Evolutionary conservation across 768 basidiomycete genomes (phyloP).

Genomic region (Hygrocybe coccinea): DNA sequence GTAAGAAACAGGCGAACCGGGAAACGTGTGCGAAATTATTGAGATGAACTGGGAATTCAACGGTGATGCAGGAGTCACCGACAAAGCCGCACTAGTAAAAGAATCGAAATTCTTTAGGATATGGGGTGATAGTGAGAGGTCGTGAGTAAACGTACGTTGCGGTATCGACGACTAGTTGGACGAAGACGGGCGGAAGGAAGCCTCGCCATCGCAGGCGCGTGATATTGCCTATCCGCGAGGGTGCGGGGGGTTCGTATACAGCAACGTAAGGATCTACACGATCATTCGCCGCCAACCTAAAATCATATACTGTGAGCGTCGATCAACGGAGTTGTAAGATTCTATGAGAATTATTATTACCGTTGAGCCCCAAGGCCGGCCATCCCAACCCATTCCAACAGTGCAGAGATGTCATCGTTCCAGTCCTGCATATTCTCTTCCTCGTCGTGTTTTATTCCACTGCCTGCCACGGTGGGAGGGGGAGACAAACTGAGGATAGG

Average conservation of each 20-base stretch:
- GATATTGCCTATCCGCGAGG: slow-evolving; percentile 41
- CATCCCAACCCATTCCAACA: slow-evolving; percentile 77
- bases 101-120: not conserved
- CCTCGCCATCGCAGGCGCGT: slow-evolving; percentile 60
- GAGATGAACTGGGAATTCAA: slow-evolving; percentile 1
- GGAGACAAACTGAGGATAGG: slow-evolving; percentile 34
- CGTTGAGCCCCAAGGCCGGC: slow-evolving; percentile 61
- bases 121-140: not conserved
- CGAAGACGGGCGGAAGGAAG: slow-evolving; percentile 47
- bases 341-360: slow-evolving; percentile 30
- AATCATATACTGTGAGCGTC: not conserved
- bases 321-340: slow-evolving; percentile 1
- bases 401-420: slow-evolving; percentile 36
- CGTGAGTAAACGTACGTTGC: not conserved
- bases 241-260: slow-evolving; percentile 53
- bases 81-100: no score
- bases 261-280: slow-evolving; percentile 66
- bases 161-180: slow-evolving; percentile 39
- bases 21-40: slow-evolving; percentile 5
- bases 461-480: slow-evolving; percentile 17
- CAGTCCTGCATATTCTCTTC: slow-evolving; percentile 47
- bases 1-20: slow-evolving; percentile 7
- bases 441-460: slow-evolving; percentile 2
- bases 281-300: slow-evolving; percentile 57
- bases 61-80: not conserved